Evolutionary conservation across 768 basidiomycete genomes (phyloP), one percentile per base, ranked within the genome.

Genomic region (Kwoniella shandongensis): DNA sequence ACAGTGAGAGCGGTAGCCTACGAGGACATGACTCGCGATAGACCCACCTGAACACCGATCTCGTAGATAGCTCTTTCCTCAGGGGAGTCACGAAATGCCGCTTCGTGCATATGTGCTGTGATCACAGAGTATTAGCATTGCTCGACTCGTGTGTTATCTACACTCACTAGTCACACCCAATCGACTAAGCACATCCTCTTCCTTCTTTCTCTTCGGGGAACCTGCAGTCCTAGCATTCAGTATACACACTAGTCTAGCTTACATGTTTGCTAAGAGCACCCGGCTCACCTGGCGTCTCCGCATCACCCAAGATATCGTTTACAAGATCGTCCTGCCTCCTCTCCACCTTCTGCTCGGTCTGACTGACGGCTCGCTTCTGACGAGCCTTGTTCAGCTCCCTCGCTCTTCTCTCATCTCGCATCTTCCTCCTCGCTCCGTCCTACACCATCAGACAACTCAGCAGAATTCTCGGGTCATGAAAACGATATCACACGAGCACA

Each of bases 41-140:
- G n/a, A 36, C 69, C 46, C 26, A 72, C 70, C 61, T 63, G 36
- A 2, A 72, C 38, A 3, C 70, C 70, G 12, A 69, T 62, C 47
- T 72, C 67, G 42, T 63, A 72, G 17, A 72, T 72, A 18, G 61
- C 51, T 27, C 66, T 30, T 46, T 72, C 70, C 44, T 65, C 66
- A 1, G 61, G 58, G 0, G 67, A 69, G 25, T 72, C 70, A 10
- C 49, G 42, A 32, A 72, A 67, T 6, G 68, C 68, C 13, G 29
- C 32, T 17, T 69, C 62, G 47, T 72, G 70, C 20, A 63, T 39
- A 8, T 69, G 67, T 6, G 68, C 65, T 66, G 48, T 2, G 4
- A 38, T 25, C 7, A 4, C 6, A 53, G 40, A 1, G 35, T 20
- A 32, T 29, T 44, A 44, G 36, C 38, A 48, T 42, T 32, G 2